Base-by-base conservation (phyloP, 192 early-diverging fungal species). In the Dissophora ornata region DNA sequence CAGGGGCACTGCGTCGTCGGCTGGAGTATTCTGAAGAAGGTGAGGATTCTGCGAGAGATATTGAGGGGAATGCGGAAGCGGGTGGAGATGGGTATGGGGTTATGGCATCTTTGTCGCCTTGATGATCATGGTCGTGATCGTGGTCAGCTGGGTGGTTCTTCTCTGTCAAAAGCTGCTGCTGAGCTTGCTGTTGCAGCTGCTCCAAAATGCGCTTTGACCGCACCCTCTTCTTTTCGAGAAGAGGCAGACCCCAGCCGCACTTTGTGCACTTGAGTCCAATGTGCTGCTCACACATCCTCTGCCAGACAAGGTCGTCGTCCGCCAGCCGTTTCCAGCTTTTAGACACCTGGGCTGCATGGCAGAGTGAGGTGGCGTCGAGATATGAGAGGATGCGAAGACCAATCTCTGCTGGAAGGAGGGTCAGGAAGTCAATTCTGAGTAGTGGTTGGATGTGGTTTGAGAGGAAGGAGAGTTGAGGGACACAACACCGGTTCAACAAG, bases 201-300 rank as follows among this genome's bases (percentile, higher is more conserved):
- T 60, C 59, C 2, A 54, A 8, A 48, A n/a, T 77, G 67, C 32
- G 83, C 54, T 7, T 83, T 61, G 45, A 83, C 62, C 30, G 81
- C 68, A 48, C 80, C 63, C 77, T 84, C 79, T 85, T 89, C 26
- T 80, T 86, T 59, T 93, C 88, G 34, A 96, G 80, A 57, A 95
- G 67, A n/a, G 96, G 96, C 38, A 98, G 66, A 4, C 97, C 96
- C 96, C 96, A 99, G 3, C 97, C 97, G 80, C 97, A 99, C 62
- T 92, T 97, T 57, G 84, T 85, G 77, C 97, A 99, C 65, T 94
- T 93, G 44, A 92, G 92, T 81, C 96, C 95, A 53, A 97, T 99
- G 69, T 99, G 97, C 83, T 98, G 96, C 48, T 91, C 90, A 55
- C 97, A 99, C 94, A 99, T 96, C 32, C 90, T 81, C 65, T 97